These are phyloP conservation scores for Coccinonectria pachysandricola DNA, from an alignment of 2,329 filamentous ascomycete genomes.

Conservation along the genomic window DNA sequence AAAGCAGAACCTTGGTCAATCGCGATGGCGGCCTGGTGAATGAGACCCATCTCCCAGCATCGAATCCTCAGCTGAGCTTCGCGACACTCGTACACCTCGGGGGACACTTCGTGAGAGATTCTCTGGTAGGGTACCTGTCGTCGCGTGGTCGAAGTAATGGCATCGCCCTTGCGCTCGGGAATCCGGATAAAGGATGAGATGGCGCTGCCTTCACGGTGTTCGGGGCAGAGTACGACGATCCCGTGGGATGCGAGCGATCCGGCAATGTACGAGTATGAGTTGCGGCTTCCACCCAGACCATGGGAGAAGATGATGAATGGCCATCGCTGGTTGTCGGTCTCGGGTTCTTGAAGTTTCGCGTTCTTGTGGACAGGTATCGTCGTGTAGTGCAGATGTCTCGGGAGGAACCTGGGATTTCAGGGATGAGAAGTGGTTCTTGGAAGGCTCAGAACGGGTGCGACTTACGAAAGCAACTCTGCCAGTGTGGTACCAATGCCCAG, in stretches of 20 bases:
- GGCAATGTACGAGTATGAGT: conserved; percentile 75
- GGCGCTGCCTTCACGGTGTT: conserved; percentile 74
- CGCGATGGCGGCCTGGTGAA: conserved; percentile 57
- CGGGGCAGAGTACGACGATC: conserved; percentile 68
- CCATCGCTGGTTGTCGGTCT: conserved; percentile 47
- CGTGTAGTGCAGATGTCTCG: conserved; percentile 62
- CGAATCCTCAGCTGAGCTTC: conserved; percentile 66
- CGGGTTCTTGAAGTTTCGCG: conserved; percentile 47
- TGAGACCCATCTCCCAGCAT: conserved; percentile 65
- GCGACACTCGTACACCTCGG: conserved; percentile 55
- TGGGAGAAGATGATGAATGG: conserved; percentile 81
- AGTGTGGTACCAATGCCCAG: conserved; percentile 52
- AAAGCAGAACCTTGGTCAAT: conserved; percentile 47
- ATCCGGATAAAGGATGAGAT: conserved; percentile 63
- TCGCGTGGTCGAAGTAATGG: conserved; percentile 16
- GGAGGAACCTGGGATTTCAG: conserved; percentile 43
- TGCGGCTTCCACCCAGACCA: conserved; percentile 69
- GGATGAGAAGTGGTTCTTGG: conserved; percentile 4
- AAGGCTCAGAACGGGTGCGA: conserved; percentile 11
- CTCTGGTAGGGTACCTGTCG: conserved; percentile 36
- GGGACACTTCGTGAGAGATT: conserved; percentile 51
- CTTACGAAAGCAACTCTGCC: conserved; percentile 51
- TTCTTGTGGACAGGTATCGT: conserved; percentile 64
- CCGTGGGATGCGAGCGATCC: conserved; percentile 74
- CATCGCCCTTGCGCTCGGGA: conserved; percentile 35